Evolutionary conservation across 108 stramenopile species (phyloP).

Genomic region (Nitzschia sp.): DNA sequence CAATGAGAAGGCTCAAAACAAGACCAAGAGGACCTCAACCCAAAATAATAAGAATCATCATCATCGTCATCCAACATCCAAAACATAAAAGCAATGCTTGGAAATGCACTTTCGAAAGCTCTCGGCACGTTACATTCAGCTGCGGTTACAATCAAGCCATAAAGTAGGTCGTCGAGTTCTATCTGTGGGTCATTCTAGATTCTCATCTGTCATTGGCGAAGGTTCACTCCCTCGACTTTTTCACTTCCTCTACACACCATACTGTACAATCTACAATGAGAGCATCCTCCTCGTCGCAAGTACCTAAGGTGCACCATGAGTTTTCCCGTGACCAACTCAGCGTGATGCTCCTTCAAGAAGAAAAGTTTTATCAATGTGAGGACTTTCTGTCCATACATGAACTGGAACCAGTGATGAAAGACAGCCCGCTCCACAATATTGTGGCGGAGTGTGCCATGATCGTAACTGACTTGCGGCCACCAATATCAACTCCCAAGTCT

Average conservation of each 20-base stretch:
- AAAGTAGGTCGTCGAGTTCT: too few relatives aligned
- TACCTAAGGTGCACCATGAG: neutral
- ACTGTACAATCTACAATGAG: neutral
- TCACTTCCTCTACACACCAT: neutral
- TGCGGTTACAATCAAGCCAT: too few relatives aligned
- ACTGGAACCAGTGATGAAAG: neutral
- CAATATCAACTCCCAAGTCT: neutral
- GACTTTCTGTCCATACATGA: constrained; percentile 2
- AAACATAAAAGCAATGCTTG: too few relatives aligned
- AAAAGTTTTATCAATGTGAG: constrained; percentile 16
- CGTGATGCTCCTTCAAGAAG: constrained; percentile 22
- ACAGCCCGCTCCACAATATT: constrained; percentile 6
- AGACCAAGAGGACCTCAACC: too few relatives aligned
- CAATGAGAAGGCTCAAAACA: too few relatives aligned
- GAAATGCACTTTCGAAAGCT: too few relatives aligned
- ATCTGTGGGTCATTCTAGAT: too few relatives aligned
- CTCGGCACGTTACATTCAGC: too few relatives aligned
- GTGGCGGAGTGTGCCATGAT: constrained; percentile 23
- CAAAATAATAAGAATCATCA: too few relatives aligned
- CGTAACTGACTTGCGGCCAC: constrained; percentile 22
- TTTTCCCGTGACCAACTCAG: constrained; percentile 6
- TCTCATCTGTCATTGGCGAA: neutral
- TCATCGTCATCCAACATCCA: too few relatives aligned
- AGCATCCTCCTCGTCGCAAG: neutral
- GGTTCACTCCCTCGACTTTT: neutral